Evolutionary conservation across 208 protist genomes (phyloP), one percentile per base, ranked within the genome.

Genomic region (Leptomonas seymouri): DNA sequence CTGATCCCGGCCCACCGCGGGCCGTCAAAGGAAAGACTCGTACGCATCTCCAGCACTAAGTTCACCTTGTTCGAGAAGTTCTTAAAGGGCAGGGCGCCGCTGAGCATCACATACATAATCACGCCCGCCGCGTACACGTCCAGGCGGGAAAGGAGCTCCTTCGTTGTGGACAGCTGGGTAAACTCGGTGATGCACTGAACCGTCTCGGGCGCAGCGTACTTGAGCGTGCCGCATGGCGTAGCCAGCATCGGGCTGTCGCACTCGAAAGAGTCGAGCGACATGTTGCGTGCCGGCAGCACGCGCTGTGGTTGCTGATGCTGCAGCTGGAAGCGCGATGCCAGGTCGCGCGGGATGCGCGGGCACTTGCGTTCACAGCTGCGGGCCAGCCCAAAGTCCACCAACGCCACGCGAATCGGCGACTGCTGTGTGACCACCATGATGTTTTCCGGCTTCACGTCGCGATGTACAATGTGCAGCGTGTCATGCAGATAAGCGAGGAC

Each of bases 401-500:
- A 71, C 6, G 84, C 89, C 21, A 94, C 81, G 18, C 86, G 80
- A 14, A 48, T 60, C n/a, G 23, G 81, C 27, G 71, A 60, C 65
- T 79, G 61, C 12, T 67, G 55, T 2, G 74, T 76, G 9, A 76
- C 67, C 18, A 97, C 70, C 51, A 97, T 67, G 31, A 97, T 80
- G 75, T 97, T 97, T 59, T 95, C 88, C 1, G 92, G 89, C 65
- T 97, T 97, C 4, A 97, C 79, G 64, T 97, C 92, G 14, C 92
- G 85, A 64, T 97, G 92, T 21, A 97, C 90, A 34, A 97, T 76
- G 42, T 76, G 66, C 21, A 89, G 72, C 0, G 71, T 81, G 49
- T 75, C 70, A 84, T 97, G 93, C 16, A 97, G 72, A 69, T 97
- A 96, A 30, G 69, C 65, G 2, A 97, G 78, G 7, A 84, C 91